A percentile compares a stretch with the other conserved stretches of the same genome.
phyloP scores from a whole-genome alignment of 1,139 yeast species.

The Hyphopichia burtonii region DNA sequence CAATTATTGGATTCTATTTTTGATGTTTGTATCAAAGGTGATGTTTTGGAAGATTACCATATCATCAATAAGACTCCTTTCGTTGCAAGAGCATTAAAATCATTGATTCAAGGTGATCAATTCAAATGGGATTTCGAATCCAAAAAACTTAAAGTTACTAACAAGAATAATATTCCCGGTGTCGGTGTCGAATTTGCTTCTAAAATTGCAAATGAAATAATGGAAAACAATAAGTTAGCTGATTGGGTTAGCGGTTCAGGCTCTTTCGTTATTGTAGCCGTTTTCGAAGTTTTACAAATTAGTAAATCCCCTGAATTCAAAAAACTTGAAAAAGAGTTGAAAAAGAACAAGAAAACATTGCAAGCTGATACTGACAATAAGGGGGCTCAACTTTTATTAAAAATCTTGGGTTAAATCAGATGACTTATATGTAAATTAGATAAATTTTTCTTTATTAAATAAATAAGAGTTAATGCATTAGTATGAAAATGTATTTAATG shows the following conservation, averaged over 20 bases:
- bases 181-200: slow-evolving; percentile 67
- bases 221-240: slow-evolving; percentile 43
- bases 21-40: slow-evolving; percentile 60
- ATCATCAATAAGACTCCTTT: slow-evolving; percentile 67
- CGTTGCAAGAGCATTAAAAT: slow-evolving; percentile 72
- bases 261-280: slow-evolving; percentile 76
- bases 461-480: not conserved
- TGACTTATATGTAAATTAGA: not conserved
- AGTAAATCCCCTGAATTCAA: slow-evolving; percentile 33
- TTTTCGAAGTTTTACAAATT: slow-evolving; percentile 52
- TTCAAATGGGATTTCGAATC: slow-evolving; percentile 65
- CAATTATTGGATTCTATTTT: slow-evolving; percentile 56
- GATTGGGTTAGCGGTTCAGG: slow-evolving; percentile 79
- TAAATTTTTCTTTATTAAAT: not conserved
- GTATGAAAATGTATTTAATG: not conserved
- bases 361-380: slow-evolving; percentile 59
- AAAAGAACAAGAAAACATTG: slow-evolving; percentile 49
- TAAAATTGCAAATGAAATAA: slow-evolving; percentile 49
- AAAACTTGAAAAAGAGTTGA: slow-evolving; percentile 53
- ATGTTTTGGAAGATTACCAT: slow-evolving; percentile 66
- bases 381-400: slow-evolving; percentile 72
- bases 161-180: slow-evolving; percentile 47
- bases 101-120: slow-evolving; percentile 71
- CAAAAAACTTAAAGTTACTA: slow-evolving; percentile 44
- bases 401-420: slow-evolving; percentile 15